A percentile compares a stretch with the other conserved stretches of the same genome.
phyloP scores from a whole-genome alignment of 441 rosid species.

The Pelargonium cotyledonis region DNA sequence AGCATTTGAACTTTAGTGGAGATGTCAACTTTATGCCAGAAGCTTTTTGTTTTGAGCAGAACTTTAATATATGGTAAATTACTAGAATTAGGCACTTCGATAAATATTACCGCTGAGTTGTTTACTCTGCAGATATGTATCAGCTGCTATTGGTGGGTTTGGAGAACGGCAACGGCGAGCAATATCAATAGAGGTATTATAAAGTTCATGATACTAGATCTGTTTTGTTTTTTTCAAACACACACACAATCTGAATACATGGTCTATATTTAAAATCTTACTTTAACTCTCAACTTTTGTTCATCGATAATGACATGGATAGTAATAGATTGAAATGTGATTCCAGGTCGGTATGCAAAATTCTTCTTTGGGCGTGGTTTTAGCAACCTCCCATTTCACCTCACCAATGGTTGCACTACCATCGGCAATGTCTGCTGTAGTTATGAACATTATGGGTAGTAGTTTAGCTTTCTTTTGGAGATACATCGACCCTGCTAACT shows the following conservation, averaged over 20 bases:
- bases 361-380: conserved; percentile 56
- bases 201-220: not conserved
- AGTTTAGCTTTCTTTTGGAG: conserved; percentile 50
- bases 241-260: not conserved
- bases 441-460: conserved; percentile 70
- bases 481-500: conserved; percentile 29
- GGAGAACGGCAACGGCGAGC: conserved; percentile 50
- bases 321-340: not conserved
- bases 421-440: conserved; percentile 48
- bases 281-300: not conserved
- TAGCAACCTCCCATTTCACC: conserved; percentile 57
- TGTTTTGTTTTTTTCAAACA: not conserved
- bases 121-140: conserved; percentile 34
- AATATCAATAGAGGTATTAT: conserved; percentile 46
- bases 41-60: not conserved
- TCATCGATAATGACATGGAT: not conserved
- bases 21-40: no score
- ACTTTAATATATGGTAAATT: not conserved
- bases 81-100: not conserved
- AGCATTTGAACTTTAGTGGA: no score
- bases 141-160: conserved; percentile 42
- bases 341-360: conserved; percentile 67
- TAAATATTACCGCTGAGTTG: not conserved
- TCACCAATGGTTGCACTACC: conserved; percentile 57
- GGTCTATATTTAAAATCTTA: not conserved